Conservation (phyloP, 176 grass and related monocot species). For the Phoenix roebelenii region DNA sequence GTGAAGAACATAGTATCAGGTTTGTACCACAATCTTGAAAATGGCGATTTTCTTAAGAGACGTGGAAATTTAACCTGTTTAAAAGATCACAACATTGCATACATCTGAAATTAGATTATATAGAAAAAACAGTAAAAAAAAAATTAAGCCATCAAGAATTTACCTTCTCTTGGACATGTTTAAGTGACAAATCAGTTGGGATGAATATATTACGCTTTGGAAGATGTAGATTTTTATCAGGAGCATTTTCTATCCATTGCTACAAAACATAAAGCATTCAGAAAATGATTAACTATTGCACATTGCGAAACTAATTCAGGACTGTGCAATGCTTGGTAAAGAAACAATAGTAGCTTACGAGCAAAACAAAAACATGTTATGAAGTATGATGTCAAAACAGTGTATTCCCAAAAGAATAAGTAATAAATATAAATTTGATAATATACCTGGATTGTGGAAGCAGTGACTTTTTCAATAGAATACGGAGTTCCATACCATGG, state of each 20-base stretch:
- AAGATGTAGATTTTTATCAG: conserved; percentile 57
- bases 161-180: conserved; percentile 66
- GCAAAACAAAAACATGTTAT: too few species aligned
- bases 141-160: conserved; percentile 10
- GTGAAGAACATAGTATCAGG: conserved; percentile 72
- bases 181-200: conserved; percentile 67
- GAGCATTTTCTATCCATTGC: conserved; percentile 75
- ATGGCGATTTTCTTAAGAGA: conserved; percentile 68
- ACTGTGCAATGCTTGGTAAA: too few species aligned
- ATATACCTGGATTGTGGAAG: conserved; percentile 47
- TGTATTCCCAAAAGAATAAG: too few species aligned
- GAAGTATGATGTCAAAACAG: too few species aligned
- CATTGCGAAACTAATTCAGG: too few species aligned
- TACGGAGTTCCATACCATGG: conserved; percentile 87
- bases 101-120: background rate
- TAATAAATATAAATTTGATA: background rate
- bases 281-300: too few species aligned
- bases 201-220: conserved; percentile 89
- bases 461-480: conserved; percentile 55
- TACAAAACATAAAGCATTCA: background rate
- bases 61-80: conserved; percentile 50
- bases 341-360: too few species aligned
- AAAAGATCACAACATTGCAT: background rate
- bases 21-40: conserved; percentile 94
- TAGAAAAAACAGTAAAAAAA: conserved; percentile 9